Evolutionary conservation across 306 rosid species (phyloP), one percentile per base, ranked within the genome.

Genomic region (Trifolium pratense): DNA sequence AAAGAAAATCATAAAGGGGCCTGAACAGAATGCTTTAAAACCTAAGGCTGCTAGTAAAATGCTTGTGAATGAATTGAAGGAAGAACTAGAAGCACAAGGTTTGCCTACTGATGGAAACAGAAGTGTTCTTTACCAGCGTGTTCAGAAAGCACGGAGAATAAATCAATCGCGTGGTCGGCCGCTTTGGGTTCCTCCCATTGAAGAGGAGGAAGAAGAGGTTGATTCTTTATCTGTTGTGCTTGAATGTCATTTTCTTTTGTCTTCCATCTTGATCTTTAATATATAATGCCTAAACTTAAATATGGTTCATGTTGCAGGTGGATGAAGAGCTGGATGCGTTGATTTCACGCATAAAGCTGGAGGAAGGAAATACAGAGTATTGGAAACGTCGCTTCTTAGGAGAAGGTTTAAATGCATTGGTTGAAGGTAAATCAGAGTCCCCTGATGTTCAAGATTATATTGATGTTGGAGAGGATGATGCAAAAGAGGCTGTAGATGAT

Each of bases 1-100:
- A 75, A 89, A 72, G 86, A 94, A 94, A 86, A 82, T 86, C 65
- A 75, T 91, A 76, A 94, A 87, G 81, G 98, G 97, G 61, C 98
- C 97, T 39, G 86, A 88, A 69, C 92, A 87, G 81, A 94, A 79
- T 75, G 75, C 74, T 74, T 83, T 89, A 74, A 94, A 94, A 91
- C 98, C 97, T 34, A 94, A 94, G 77, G 98, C 98, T 84, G 98
- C 98, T 52, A 94, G 96, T 80, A 88, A 91, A 87, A 94, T 94
- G 97, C 69, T 91, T 55, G 98, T 94, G 69, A 75, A 83, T 74
- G 98, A 94, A 84, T 71, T 94, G 76, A 91, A 89, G 86, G 96
- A 94, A 84, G 98, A 94, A 82, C 83, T 91, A 57, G 98, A 94
- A 80, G 98, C 96, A 15, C 98, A 94, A 77, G 96, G 76, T 78